Evolutionary conservation across 179 eudicot species (phyloP).

Genomic region (Spinacia oleracea): DNA sequence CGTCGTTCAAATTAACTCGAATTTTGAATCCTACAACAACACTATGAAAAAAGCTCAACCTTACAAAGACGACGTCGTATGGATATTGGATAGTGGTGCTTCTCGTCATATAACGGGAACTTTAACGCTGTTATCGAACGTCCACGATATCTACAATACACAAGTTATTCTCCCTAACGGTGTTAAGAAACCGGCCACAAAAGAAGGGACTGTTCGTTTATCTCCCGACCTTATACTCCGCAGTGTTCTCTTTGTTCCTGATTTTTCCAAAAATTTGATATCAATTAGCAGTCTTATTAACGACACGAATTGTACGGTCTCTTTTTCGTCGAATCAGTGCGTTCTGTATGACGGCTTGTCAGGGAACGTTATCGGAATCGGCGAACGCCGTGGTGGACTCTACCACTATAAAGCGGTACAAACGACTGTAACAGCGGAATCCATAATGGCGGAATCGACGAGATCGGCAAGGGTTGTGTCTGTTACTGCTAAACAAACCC

Average conservation of each 20-base stretch:
- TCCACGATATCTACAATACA: not conserved
- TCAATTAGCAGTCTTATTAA: no score
- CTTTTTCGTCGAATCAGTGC: not conserved
- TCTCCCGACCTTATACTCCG: no score
- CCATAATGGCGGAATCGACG: no score
- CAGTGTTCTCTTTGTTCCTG: no score
- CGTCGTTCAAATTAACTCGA: no score
- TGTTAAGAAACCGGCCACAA: not conserved
- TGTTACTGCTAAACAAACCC: slow-evolving; percentile 7
- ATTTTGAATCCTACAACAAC: no score
- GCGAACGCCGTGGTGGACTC: not conserved
- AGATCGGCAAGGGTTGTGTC: no score
- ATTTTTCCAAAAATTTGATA: no score
- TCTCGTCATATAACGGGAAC: not conserved
- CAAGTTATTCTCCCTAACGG: not conserved
- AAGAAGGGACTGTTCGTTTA: not conserved
- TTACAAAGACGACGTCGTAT: not conserved
- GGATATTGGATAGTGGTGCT: not conserved
- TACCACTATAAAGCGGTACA: not conserved
- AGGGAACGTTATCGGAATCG: not conserved
- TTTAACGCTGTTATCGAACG: not conserved
- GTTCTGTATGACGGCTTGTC: not conserved
- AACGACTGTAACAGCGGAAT: no score
- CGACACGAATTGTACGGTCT: not conserved
- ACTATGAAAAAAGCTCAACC: no score